Evolutionary conservation across 2,329 filamentous ascomycete genomes (phyloP), one percentile per base, ranked within the genome.

Genomic region (Neofusicoccum ribis): DNA sequence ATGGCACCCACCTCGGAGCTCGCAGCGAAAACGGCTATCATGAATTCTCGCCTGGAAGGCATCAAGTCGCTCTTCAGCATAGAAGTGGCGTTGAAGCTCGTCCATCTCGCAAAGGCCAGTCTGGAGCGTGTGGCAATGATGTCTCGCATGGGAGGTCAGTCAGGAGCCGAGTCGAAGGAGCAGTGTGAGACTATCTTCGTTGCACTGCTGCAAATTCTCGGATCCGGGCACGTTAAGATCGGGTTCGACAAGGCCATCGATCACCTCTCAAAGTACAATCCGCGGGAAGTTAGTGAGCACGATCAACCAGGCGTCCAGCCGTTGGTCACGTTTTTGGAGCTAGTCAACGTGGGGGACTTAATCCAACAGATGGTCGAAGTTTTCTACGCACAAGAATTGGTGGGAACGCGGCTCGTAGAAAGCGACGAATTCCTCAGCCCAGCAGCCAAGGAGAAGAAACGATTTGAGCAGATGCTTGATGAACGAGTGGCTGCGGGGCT

Each of bases 311-410:
- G 91, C 0, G 93, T 97, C 7, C 92, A 93, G 63, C 95, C 95
- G 1, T 85, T 99, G 3, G 93, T 97, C 51, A 97, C 92, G 0
- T 99, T 99, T 72, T 88, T 99, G 67, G 95, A 99, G 79, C 86
- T 99, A 34, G 95, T 99, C 76, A 99, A 99, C 74, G 94, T 99
- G 0, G 95, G 95, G 66, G 95, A 99, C 76, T 84, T 99, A 65
- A 99, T 99, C 71, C 92, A 96, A 66, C 95, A 99, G 77, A 99
- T 99, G 95, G 88, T 99, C 66, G 95, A 99, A 75, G 93, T 99
- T 39, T 99, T 99, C 76, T 99, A 96, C 79, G 91, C 96, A 75
- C 95, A 98, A 79, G 95, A 99, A 79, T 86, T 99, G 34, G 88
- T 93, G 5, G 86, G 88, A 0, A 87, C 91, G 14, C 91, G 91